Percentiles rank a stretch among this genome's conserved stretches.
phyloP scores from a whole-genome alignment of 139 green algal genomes.

The Haematococcus sp. region DNA sequence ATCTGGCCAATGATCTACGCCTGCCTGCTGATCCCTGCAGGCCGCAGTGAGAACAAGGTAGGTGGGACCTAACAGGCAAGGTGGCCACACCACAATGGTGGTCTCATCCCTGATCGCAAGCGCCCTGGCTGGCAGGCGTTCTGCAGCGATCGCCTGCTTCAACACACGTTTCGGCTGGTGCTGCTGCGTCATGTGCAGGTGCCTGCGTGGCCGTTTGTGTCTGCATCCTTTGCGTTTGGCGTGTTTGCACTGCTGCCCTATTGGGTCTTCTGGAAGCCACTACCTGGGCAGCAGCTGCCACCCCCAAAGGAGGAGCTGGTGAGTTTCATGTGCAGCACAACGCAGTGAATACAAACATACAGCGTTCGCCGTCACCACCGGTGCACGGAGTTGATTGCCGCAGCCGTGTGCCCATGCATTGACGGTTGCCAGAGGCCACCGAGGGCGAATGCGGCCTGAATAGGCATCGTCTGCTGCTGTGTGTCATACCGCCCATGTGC shows the following conservation, averaged over 20 bases:
- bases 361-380: no score
- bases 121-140: not conserved
- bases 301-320: slow-evolving; percentile 59
- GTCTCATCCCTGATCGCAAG: no score
- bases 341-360: no score
- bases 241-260: slow-evolving; percentile 83
- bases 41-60: slow-evolving; percentile 68
- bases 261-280: slow-evolving; percentile 56
- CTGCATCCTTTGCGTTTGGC: slow-evolving; percentile 63
- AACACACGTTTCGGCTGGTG: not conserved
- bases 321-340: slow-evolving; percentile 14
- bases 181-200: slow-evolving; percentile 38
- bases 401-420: no score
- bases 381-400: no score
- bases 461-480: no score
- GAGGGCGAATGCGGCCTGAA: no score
- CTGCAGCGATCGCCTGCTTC: not conserved
- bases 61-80: not conserved
- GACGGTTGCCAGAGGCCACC: no score
- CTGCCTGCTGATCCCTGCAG: slow-evolving; percentile 71
- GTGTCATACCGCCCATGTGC: no score
- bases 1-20: slow-evolving; percentile 81
- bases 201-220: slow-evolving; percentile 83
- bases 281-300: slow-evolving; percentile 40
- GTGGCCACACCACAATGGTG: no score